phyloP scores from a whole-genome alignment of 805 yeast species.

The Aciculoconidium aculeatum region DNA sequence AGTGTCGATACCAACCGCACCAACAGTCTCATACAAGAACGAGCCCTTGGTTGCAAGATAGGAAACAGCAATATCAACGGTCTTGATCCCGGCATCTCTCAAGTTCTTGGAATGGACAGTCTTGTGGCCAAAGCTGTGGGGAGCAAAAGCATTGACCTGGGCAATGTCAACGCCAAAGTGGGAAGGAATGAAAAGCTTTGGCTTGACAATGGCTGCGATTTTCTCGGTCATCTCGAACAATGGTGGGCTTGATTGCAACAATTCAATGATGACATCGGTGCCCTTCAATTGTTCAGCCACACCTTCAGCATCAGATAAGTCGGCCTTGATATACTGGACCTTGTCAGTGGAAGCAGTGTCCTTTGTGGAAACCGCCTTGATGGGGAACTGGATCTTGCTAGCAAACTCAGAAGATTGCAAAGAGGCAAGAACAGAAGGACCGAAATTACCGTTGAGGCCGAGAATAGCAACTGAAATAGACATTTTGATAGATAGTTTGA shows the following conservation, averaged over 20 bases:
- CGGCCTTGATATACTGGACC: slow-evolving; percentile 35
- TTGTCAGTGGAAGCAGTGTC: slow-evolving; percentile 25
- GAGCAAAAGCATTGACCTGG: slow-evolving; percentile 19
- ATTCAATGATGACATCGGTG: slow-evolving; percentile 46
- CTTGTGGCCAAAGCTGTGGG: slow-evolving; percentile 32
- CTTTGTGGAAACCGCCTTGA: slow-evolving; percentile 46
- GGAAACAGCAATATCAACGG: slow-evolving; percentile 37
- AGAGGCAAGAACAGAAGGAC: slow-evolving; percentile 42
- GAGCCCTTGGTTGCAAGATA: slow-evolving; percentile 32
- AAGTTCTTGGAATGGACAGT: slow-evolving; percentile 30
- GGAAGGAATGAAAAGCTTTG: slow-evolving; percentile 52
- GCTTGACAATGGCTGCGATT: slow-evolving; percentile 34
- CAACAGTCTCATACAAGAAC: slow-evolving; percentile 28
- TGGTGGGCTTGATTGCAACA: slow-evolving; percentile 31
- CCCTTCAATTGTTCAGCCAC: slow-evolving; percentile 38
- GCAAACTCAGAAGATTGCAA: slow-evolving; percentile 38
- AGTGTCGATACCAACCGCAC: slow-evolving; percentile 31
- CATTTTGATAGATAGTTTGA: no score
- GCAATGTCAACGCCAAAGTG: slow-evolving; percentile 50
- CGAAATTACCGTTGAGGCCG: slow-evolving; percentile 50
- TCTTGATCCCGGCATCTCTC: slow-evolving; percentile 42
- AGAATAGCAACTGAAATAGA: slow-evolving; percentile 47
- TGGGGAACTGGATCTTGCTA: slow-evolving; percentile 40
- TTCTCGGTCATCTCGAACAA: slow-evolving; percentile 29
- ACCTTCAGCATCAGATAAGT: slow-evolving; percentile 17